Evolutionary conservation across 306 rosid genomes (phyloP).

Genomic region (Alnus glutinosa): DNA sequence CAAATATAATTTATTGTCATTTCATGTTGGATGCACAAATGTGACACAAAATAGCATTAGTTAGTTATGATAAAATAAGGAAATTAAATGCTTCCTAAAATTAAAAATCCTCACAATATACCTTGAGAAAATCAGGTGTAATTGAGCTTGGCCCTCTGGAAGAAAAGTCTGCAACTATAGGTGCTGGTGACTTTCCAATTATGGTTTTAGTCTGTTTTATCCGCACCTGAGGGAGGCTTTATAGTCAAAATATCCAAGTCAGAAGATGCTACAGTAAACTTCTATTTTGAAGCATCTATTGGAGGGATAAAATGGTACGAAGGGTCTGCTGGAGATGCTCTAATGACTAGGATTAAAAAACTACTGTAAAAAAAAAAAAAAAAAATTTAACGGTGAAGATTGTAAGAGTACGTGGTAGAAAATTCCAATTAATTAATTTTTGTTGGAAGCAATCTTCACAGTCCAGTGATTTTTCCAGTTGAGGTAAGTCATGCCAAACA

Average conservation of each 20-base stretch:
- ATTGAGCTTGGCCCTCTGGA: constrained; percentile 63
- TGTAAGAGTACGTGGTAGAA: too few species aligned
- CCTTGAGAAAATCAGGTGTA: constrained; percentile 54
- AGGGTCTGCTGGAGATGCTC: too few species aligned
- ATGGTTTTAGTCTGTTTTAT: constrained; percentile 28
- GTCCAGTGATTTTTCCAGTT: too few species aligned
- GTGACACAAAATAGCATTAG: too few species aligned
- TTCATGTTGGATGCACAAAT: not conserved
- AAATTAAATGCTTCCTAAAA: not conserved
- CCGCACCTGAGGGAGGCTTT: constrained; percentile 30
- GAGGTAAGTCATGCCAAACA: not conserved
- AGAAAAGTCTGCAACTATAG: constrained; percentile 53
- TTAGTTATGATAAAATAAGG: not conserved
- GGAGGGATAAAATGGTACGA: too few species aligned
- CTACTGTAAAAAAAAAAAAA: too few species aligned
- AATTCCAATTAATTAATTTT: too few species aligned
- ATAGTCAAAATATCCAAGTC: constrained; percentile 3
- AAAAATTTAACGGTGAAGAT: too few species aligned
- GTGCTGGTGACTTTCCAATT: constrained; percentile 37
- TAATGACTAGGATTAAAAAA: too few species aligned
- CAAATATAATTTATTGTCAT: too few species aligned
- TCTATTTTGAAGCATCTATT: too few species aligned
- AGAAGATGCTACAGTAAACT: not conserved
- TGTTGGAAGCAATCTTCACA: too few species aligned
- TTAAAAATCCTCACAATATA: not conserved